phyloP scores from a whole-genome alignment of 148 eudicot genomes.

The Pouteria glomerata region DNA sequence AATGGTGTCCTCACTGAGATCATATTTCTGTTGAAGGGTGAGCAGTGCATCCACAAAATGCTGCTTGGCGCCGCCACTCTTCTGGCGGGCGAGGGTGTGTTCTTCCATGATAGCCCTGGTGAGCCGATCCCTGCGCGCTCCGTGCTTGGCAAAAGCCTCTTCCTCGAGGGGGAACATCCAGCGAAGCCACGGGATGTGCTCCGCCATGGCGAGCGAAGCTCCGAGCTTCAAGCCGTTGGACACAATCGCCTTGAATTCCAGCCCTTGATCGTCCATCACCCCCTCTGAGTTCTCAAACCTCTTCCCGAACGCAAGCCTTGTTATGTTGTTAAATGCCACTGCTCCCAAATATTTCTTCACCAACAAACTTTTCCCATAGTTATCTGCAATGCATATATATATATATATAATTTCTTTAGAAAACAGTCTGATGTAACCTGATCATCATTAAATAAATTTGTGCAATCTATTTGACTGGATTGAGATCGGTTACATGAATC shows the following conservation, averaged over 20 bases:
- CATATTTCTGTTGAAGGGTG: conserved; percentile 58
- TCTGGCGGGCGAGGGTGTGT: conserved; percentile 44
- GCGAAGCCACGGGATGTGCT: conserved; percentile 64
- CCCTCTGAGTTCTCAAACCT: conserved; percentile 65
- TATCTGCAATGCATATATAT: conserved; percentile 32
- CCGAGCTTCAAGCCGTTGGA: conserved; percentile 46
- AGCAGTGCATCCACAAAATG: conserved; percentile 86
- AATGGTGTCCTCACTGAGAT: conserved; percentile 72
- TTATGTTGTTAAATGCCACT: conserved; percentile 86
- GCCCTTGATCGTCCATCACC: conserved; percentile 59
- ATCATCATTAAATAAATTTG: too few species aligned
- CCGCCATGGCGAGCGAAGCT: conserved; percentile 46
- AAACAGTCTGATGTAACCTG: too few species aligned
- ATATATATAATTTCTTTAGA: background rate
- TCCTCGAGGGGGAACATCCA: conserved; percentile 65
- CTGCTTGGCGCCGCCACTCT: conserved; percentile 47
- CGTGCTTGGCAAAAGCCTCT: conserved; percentile 45
- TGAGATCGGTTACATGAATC: too few species aligned
- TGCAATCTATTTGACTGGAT: too few species aligned
- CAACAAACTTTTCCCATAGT: conserved; percentile 45
- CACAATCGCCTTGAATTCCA: conserved; percentile 66
- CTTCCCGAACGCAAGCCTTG: conserved; percentile 78
- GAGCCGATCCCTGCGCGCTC: conserved; percentile 45
- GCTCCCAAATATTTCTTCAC: conserved; percentile 59
- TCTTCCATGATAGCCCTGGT: conserved; percentile 73